Base-by-base conservation (phyloP, 2,329 filamentous ascomycete genomes). In the Aureobasidium melanogenum region DNA sequence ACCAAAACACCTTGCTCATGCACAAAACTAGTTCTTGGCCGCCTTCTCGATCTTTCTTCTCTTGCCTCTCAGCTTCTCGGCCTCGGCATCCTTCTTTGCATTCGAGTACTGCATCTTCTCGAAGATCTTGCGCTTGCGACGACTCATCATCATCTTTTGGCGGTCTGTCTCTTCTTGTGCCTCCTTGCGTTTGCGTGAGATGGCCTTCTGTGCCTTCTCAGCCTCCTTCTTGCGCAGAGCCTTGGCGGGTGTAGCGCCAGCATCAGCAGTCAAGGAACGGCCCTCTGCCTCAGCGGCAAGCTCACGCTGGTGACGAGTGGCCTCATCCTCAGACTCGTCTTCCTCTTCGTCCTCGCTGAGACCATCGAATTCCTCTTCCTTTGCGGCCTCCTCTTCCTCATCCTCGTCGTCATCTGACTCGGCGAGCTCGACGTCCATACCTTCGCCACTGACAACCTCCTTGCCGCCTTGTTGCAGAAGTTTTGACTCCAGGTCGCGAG, bases 31-130 rank as follows among this genome's bases (percentile, higher is more conserved):
- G 26, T 59, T 39, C 44, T 59, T 59, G 56, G 56, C 34, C 55
- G 15, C 72, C 69, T 75, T 91, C 77, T 97, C 94, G 64, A 97
- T 75, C 82, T 86, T 96, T 77, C 94, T 89, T 76, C 90, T 86
- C 87, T 99, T 99, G 62, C 82, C 83, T 68, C 92, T 84, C 73
- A 99, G 78, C 77, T 87, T 89, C 79, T 93, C 88, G 51, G 93
- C 89, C 78, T 96, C 91, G 28, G 86, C 88, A 67, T 93, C 93
- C 80, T 91, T 89, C 82, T 94, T 92, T 77, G 88, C 92, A 76
- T 97, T 96, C 64, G 86, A 91, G 77, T 96, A 95, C 71, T 91
- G 82, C 90, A 99, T 99, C 80, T 97, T 94, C 80, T 97, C 94
- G 67, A 93, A 88, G 70, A 97, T 79, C 85, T 97, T 97, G 70